These are phyloP conservation scores for Polysphondylium violaceum DNA, from an alignment of 78 protist genomes.

Conservation along the genomic window DNA sequence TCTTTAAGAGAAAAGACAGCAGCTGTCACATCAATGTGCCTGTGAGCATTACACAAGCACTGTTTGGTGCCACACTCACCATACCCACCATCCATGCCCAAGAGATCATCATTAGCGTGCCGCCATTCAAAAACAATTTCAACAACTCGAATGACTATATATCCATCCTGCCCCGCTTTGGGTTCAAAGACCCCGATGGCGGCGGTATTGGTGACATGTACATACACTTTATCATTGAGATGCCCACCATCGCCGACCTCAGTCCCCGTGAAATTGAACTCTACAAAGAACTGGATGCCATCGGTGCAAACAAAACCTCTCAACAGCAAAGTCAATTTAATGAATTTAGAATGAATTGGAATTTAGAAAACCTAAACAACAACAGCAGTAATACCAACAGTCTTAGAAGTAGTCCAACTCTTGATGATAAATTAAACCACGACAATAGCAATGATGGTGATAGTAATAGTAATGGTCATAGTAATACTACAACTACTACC, in stretches of 20 bases:
- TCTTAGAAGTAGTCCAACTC: too few species aligned
- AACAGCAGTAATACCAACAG: not conserved
- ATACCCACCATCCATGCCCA: constrained; percentile 32
- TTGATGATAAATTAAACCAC: too few species aligned
- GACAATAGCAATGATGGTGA: too few species aligned
- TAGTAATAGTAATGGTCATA: too few species aligned
- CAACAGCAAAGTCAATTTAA: constrained; percentile 15
- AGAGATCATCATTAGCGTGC: constrained; percentile 1
- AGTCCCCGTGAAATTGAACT: constrained; percentile 29
- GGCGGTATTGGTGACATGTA: constrained; percentile 9
- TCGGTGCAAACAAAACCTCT: constrained; percentile 1
- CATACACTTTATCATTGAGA: constrained; percentile 1
- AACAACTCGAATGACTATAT: not conserved
- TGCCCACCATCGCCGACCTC: not conserved
- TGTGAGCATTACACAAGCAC: constrained; percentile 21
- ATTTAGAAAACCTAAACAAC: not conserved
- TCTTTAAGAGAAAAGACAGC: constrained; percentile 13
- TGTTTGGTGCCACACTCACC: constrained; percentile 25
- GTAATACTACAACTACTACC: too few species aligned
- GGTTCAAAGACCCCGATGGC: constrained; percentile 73
- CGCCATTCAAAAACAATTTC: not conserved
- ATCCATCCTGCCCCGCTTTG: not conserved
- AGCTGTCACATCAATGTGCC: constrained; percentile 15
- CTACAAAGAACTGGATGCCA: constrained; percentile 42
- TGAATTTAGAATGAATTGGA: constrained; percentile 27